These are phyloP conservation scores for Starmerella bombi DNA, from an alignment of 805 yeast genomes.

Conservation along the genomic window DNA sequence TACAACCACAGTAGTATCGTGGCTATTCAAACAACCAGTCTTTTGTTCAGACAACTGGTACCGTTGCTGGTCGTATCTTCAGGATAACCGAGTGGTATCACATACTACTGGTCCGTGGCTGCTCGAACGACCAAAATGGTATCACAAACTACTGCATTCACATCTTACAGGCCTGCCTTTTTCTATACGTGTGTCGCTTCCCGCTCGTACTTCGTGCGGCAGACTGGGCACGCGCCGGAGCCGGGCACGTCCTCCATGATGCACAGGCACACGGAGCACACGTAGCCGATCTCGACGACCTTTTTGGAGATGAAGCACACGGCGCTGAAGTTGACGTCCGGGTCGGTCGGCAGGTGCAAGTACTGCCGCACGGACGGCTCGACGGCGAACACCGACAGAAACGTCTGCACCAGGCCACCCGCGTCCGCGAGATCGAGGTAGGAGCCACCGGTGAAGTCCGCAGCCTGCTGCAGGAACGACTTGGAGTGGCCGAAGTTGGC, in stretches of 20 bases:
- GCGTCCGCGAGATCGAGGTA: constrained; percentile 52
- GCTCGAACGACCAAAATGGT: no score
- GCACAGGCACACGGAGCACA: constrained; percentile 89
- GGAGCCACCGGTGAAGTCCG: constrained; percentile 88
- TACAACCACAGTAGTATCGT: no score
- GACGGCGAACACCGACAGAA: constrained; percentile 66
- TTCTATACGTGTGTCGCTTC: no score
- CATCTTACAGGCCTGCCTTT: no score
- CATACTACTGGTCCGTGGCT: no score
- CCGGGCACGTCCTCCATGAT: constrained; percentile 40
- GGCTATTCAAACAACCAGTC: no score
- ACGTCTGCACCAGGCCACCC: constrained; percentile 67
- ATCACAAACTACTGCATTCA: no score
- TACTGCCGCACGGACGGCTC: constrained; percentile 74
- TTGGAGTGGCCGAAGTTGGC: constrained; percentile 64
- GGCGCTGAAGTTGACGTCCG: constrained; percentile 84
- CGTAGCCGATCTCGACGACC: constrained; percentile 84
- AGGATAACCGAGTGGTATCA: no score
- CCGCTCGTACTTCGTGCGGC: constrained; percentile 55
- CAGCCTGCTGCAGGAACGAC: constrained; percentile 85
- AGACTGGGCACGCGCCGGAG: constrained; percentile 65
- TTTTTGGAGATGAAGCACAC: constrained; percentile 86
- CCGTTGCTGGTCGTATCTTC: no score
- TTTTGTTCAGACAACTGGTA: no score
- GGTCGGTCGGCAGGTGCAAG: constrained; percentile 66